These are phyloP conservation scores for Wallacemonas rigidus DNA, from an alignment of 208 protist genomes.

Conservation along the genomic window DNA sequence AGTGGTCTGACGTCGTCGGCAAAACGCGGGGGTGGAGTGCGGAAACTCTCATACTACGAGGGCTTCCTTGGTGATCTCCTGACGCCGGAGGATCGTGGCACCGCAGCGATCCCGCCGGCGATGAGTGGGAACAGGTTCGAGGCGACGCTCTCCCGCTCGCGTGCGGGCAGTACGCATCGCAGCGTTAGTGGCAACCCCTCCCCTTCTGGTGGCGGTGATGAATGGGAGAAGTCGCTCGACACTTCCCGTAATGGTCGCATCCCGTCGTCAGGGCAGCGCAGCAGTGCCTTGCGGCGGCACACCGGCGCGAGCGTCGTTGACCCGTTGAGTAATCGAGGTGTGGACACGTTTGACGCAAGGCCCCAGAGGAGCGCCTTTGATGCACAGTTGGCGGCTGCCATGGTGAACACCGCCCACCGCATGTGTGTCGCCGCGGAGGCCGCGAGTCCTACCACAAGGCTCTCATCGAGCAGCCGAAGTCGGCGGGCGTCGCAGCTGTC, in stretches of 20 bases:
- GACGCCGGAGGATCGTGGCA: slow-evolving; percentile 7
- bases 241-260: not conserved
- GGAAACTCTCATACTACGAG: slow-evolving; percentile 28
- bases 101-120: not conserved
- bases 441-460: not conserved
- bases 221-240: not conserved
- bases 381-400: slow-evolving; percentile 34
- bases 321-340: not conserved
- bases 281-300: not conserved
- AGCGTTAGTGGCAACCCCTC: too few relatives aligned
- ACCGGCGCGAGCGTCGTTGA: not conserved
- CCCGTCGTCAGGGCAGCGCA: not conserved
- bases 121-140: not conserved
- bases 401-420: slow-evolving; percentile 41
- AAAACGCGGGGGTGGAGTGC: not conserved
- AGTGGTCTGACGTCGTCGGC: too few relatives aligned
- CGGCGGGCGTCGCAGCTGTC: not conserved
- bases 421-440: slow-evolving; percentile 17
- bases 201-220: not conserved
- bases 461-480: not conserved
- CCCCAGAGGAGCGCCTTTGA: slow-evolving; percentile 20
- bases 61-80: slow-evolving; percentile 26
- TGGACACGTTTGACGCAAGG: not conserved
- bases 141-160: too few relatives aligned
- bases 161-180: too few relatives aligned